Conservation (phyloP, 2,329 filamentous ascomycete species). For the Sclerotinia borealis region DNA sequence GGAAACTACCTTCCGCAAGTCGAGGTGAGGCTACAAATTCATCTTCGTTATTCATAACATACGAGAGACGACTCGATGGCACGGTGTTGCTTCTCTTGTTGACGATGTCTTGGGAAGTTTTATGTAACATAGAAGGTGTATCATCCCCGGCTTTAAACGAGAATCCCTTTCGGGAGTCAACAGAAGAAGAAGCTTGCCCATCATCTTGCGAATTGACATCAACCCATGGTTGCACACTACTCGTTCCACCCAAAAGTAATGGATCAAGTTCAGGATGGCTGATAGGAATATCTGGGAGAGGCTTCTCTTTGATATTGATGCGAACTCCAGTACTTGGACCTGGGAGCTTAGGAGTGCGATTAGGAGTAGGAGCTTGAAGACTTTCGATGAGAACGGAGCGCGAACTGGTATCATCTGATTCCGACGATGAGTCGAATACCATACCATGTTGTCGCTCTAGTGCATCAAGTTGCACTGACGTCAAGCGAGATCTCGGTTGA, state of each 20-base stretch:
- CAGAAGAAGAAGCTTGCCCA: neutral
- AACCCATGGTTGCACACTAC: neutral
- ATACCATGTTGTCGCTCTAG: constrained; percentile 14
- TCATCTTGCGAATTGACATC: neutral
- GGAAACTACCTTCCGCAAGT: neutral
- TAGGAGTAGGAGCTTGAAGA: neutral
- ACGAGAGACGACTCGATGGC: neutral
- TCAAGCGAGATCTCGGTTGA: neutral
- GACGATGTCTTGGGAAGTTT: neutral
- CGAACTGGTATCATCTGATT: constrained; percentile 17
- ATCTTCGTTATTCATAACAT: constrained; percentile 7
- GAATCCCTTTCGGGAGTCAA: constrained; percentile 17
- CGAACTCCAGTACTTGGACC: too few species aligned
- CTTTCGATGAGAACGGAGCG: neutral
- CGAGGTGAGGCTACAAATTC: neutral
- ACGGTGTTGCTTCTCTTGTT: neutral
- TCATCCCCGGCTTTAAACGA: constrained; percentile 29
- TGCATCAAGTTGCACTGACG: constrained; percentile 13
- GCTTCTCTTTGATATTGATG: constrained; percentile 13
- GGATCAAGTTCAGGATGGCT: neutral
- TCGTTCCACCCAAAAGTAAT: neutral
- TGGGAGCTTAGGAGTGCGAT: neutral
- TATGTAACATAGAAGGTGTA: neutral
- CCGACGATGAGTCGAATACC: constrained; percentile 18
- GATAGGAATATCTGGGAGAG: constrained; percentile 17